Evolutionary conservation across 176 grass and related monocot species (phyloP), one percentile per base, ranked within the genome.

Genomic region (Oryza coarctata): DNA sequence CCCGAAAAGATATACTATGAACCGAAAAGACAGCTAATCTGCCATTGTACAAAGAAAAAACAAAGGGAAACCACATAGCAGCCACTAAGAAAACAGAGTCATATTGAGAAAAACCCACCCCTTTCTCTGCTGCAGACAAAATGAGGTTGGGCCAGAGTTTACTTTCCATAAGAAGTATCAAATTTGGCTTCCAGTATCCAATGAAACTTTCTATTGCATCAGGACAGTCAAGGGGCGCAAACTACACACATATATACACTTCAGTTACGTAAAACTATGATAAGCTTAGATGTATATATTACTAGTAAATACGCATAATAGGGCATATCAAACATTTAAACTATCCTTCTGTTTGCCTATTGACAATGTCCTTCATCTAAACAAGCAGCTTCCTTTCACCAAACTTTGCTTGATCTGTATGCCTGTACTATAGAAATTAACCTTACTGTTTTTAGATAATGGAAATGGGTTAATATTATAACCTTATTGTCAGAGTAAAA

Each of bases 111-210:
- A 49, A 68, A 78, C 84, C 86, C 73, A 95, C 93, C 74, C 87
- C 87, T 90, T 93, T 95, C 29, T 88, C 70, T 70, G 96, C 63
- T 50, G 93, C 90, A 67, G 85, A 91, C 52, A 98, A 39, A 35
- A 99, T 91, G 85, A 99, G 96, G 82, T 95, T 95, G 75, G 96
- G 93, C 93, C 96, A 99, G 52, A 95, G 87, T 83, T 99, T 93
- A 85, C 90, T 99, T 83, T 99, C 96, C 86, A 99, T 90, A 81
- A 99, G 85, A 87, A 95, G 85, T 64, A 92, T 74, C 25, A 90
- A 73, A 77, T 75, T 76, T 65, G 96, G 96, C 14, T 93, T 85
- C 96, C 93, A 99, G 74, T 99, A 90, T 66, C 75, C 69, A 66
- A 98, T 79, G 81, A 98, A 91, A 65, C 74, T 91, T 45, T 90